Evolutionary conservation across 1,139 yeast genomes (phyloP).

Genomic region (Kodamaea fungicola): DNA sequence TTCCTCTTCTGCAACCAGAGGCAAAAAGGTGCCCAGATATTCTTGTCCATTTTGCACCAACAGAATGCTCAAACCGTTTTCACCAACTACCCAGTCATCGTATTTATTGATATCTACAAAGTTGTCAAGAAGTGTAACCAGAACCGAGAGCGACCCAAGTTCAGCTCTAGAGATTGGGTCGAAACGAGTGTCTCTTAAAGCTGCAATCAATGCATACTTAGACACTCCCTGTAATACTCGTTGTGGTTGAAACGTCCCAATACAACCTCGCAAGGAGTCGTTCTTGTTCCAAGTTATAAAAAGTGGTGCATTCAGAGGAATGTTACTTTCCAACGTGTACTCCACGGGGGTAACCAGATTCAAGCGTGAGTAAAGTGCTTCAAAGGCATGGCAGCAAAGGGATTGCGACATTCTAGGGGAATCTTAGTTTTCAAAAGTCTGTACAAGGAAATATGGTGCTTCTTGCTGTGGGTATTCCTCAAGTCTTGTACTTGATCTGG

Average conservation of each 20-base stretch:
- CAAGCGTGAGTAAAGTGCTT: constrained; percentile 22
- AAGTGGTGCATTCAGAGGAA: constrained; percentile 53
- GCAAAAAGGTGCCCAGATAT: constrained; percentile 78
- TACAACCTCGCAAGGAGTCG: constrained; percentile 75
- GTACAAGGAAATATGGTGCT: background rate
- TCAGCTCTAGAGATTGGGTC: constrained; percentile 59
- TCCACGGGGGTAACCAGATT: constrained; percentile 14
- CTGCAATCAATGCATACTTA: constrained; percentile 62
- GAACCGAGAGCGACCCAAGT: constrained; percentile 40
- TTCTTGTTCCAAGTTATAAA: constrained; percentile 84
- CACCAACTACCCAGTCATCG: constrained; percentile 77
- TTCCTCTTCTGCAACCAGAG: constrained; percentile 89
- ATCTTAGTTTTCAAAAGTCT: background rate
- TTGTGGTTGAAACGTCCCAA: constrained; percentile 69
- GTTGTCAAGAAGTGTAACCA: constrained; percentile 63
- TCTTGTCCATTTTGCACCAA: constrained; percentile 34
- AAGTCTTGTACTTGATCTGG: background rate
- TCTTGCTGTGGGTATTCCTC: too few species aligned
- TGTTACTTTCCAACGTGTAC: constrained; percentile 15
- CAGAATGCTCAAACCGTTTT: constrained; percentile 70
- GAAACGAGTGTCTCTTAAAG: constrained; percentile 76
- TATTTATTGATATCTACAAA: constrained; percentile 52
- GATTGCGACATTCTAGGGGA: constrained; percentile 24
- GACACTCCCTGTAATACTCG: constrained; percentile 55
- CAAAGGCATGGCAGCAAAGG: constrained; percentile 40